Evolutionary conservation across 2,329 filamentous ascomycete species (phyloP).

Genomic region (Talaromyces sp.): DNA sequence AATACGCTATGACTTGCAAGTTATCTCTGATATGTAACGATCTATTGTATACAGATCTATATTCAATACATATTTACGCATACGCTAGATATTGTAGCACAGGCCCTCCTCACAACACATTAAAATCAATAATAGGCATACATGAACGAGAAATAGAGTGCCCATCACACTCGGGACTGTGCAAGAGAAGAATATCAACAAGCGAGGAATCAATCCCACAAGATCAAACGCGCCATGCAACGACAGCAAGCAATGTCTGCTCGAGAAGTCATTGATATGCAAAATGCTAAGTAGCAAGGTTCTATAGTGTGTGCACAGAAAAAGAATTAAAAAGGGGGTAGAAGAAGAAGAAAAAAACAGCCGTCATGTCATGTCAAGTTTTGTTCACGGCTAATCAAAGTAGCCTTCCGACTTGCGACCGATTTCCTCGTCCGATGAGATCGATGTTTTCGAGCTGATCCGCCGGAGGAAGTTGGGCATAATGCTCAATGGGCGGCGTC

Average conservation of each 20-base stretch:
- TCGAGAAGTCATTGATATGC: slow-evolving; percentile 8
- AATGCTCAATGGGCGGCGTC: slow-evolving; percentile 28
- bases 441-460: slow-evolving; percentile 38
- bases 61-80: background rate
- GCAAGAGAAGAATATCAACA: slow-evolving; percentile 7
- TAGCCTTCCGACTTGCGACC: slow-evolving; percentile 28
- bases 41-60: background rate
- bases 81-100: background rate
- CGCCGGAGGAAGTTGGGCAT: slow-evolving; percentile 34
- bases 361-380: slow-evolving; percentile 20
- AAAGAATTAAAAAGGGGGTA: background rate
- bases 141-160: background rate
- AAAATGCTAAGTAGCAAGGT: slow-evolving; percentile 7
- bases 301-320: background rate
- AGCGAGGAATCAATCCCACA: slow-evolving; percentile 11
- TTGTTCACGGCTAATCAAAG: slow-evolving; percentile 31
- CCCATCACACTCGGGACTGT: background rate
- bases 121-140: slow-evolving; percentile 1
- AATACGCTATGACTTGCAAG: too few species aligned
- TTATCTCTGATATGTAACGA: too few species aligned
- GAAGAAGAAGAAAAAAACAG: slow-evolving; percentile 3
- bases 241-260: background rate
- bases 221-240: background rate
- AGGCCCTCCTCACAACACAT: background rate
- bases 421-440: slow-evolving; percentile 35